Evolutionary conservation across 768 basidiomycete genomes (phyloP).

Genomic region (Lactarius sanguifluus): DNA sequence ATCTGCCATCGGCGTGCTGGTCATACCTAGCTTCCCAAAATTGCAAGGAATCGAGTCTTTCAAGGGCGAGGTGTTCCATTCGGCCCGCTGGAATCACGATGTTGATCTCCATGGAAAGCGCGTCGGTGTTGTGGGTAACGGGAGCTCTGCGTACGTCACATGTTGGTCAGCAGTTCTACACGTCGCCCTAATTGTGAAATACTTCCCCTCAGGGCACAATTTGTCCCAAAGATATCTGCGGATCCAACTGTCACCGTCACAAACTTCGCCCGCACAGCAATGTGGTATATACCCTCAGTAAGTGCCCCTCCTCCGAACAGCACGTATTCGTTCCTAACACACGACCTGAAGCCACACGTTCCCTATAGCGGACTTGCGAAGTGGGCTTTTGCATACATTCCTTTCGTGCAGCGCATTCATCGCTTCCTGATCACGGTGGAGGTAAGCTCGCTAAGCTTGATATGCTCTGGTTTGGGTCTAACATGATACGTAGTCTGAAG

Average conservation of each 20-base stretch:
- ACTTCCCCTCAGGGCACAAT: conserved; percentile 38
- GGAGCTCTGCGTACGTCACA: conserved; percentile 48
- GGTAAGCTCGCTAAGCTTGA: conserved; percentile 35
- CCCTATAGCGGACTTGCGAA: conserved; percentile 44
- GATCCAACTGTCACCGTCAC: conserved; percentile 50
- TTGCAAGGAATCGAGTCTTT: conserved; percentile 39
- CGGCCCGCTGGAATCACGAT: conserved; percentile 54
- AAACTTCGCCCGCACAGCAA: conserved; percentile 56
- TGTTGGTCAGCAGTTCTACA: background rate
- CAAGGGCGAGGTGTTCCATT: conserved; percentile 53
- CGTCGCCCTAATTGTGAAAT: background rate
- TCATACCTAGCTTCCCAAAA: conserved; percentile 33
- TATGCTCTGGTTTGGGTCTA: background rate
- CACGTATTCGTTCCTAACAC: background rate
- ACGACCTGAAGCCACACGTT: conserved; percentile 30
- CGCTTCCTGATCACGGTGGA: conserved; percentile 47
- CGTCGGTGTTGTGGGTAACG: conserved; percentile 63
- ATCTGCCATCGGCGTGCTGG: conserved; percentile 34
- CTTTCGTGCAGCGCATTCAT: conserved; percentile 47
- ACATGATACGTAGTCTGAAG: conserved; percentile 6
- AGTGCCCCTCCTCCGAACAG: background rate
- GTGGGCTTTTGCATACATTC: conserved; percentile 55
- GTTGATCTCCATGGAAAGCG: conserved; percentile 51
- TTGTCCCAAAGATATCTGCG: conserved; percentile 50
- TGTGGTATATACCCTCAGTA: conserved; percentile 56